Base-by-base conservation (phyloP, 805 yeast genomes). In the Candida silvicultrix region DNA sequence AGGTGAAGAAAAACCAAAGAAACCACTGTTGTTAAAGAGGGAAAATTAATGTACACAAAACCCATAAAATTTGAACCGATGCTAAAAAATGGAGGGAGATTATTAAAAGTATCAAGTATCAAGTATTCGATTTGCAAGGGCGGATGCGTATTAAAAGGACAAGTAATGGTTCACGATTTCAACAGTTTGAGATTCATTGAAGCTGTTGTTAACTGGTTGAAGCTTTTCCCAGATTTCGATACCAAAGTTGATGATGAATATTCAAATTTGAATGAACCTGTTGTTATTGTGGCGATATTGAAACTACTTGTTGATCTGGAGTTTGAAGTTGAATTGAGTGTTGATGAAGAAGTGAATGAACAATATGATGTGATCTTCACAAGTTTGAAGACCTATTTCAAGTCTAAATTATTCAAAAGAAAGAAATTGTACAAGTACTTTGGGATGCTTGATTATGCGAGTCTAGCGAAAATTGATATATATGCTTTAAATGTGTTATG, bases 241-340 rank as follows among this genome's bases (percentile, higher is more conserved):
- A 34, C 45, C 35, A 18, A 23, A 4, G 11, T 37, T 20, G 40
- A 49, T 44, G 49, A 45, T 15, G 53, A 55, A 12, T 46, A 45
- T 43, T 49, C 48, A 19, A 48, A 52, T 9, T 47, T 60, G 16
- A 44, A 44, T 29, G 58, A 61, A 1, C 55, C 60, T 3, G 34
- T 46, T 12, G 53, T 52, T 47, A 58, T 64, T 52, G 54, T 55
- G 31, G 45, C 55, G 32, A n/a, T 40, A 8, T 34, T 40, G 15
- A 31, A 34, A 10, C 31, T 42, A 11, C 5, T 28, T 4, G 41
- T 45, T 15, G 49, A 39, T 37, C 47, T 43, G 10, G 21, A 42
- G n/a, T 45, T 49, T 34, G 6, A 32, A 3, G 29, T 40, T 18
- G 47, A 40, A 10, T 5, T 11, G 18, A 22, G 23, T 20, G 36